These are phyloP conservation scores for Aureobasidium musti DNA, from an alignment of 2,329 filamentous ascomycete species.

Conservation along the genomic window DNA sequence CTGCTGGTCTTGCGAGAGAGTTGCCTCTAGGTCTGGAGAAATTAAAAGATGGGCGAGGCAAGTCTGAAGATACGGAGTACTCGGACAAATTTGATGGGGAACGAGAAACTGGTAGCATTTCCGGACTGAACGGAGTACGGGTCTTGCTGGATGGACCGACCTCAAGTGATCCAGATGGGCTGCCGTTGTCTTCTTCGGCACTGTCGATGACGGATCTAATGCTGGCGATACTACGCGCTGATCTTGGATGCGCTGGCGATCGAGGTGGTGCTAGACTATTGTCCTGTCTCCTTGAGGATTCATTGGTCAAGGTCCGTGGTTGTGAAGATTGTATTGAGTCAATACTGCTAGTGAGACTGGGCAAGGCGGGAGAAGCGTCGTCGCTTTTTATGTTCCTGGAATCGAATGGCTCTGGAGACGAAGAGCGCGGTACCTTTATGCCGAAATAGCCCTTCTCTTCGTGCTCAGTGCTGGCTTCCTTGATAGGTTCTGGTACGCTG, in stretches of 20 bases:
- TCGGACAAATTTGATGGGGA: slow-evolving; percentile 87
- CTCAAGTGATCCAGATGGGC: slow-evolving; percentile 64
- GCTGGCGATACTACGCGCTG: slow-evolving; percentile 48
- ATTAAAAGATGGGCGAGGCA: slow-evolving; percentile 80
- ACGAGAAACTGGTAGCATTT: slow-evolving; percentile 63
- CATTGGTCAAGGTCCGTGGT: slow-evolving; percentile 46
- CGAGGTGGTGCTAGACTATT: slow-evolving; percentile 39
- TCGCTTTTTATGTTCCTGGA: slow-evolving; percentile 45
- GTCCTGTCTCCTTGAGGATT: slow-evolving; percentile 41
- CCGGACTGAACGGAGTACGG: slow-evolving; percentile 65
- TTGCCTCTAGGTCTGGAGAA: slow-evolving; percentile 89
- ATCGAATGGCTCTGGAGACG: slow-evolving; percentile 51
- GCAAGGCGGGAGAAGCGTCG: slow-evolving; percentile 48
- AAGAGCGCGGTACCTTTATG: slow-evolving; percentile 45
- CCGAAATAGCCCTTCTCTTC: slow-evolving; percentile 47
- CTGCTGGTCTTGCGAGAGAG: slow-evolving; percentile 47
- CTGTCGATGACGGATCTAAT: slow-evolving; percentile 54
- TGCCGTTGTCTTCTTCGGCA: slow-evolving; percentile 70
- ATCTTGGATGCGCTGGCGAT: slow-evolving; percentile 45
- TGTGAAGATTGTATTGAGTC: slow-evolving; percentile 44
- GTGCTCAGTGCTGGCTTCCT: slow-evolving; percentile 1
- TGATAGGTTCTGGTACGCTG: slow-evolving; percentile 13
- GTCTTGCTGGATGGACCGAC: slow-evolving; percentile 61
- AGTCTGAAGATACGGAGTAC: slow-evolving; percentile 61
- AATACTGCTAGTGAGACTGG: slow-evolving; percentile 42